Conservation (phyloP, 1,284 basidiomycete genomes). For the Cryptococcus sp. region DNA sequence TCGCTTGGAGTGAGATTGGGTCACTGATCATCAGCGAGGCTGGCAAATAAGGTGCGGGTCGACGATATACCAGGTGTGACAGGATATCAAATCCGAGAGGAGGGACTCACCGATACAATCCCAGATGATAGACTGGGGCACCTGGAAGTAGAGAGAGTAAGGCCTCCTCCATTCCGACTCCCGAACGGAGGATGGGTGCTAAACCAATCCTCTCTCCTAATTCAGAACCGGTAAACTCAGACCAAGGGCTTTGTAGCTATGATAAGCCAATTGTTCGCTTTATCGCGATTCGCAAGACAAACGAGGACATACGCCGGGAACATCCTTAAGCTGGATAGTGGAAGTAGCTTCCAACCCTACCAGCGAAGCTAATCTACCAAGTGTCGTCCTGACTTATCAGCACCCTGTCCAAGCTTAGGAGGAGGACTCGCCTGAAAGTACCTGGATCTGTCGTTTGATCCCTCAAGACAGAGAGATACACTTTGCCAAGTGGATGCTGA, state of each 20-base stretch:
- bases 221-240: slow-evolving; percentile 46
- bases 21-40: slow-evolving; percentile 53
- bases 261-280: too few relatives aligned
- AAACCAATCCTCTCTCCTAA: slow-evolving; percentile 65
- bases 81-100: neutral
- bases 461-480: neutral
- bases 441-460: neutral
- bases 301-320: neutral
- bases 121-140: slow-evolving; percentile 85
- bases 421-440: neutral
- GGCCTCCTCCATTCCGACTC: slow-evolving; percentile 82
- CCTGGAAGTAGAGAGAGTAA: slow-evolving; percentile 62
- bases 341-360: neutral
- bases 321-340: neutral
- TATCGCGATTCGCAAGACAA: neutral
- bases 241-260: slow-evolving; percentile 48
- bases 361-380: neutral
- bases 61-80: neutral
- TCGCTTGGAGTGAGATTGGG: slow-evolving; percentile 82
- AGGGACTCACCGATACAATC: slow-evolving; percentile 60
- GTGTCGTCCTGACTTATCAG: neutral
- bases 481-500: neutral
- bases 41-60: too few relatives aligned
- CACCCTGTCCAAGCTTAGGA: neutral
- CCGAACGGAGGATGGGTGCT: slow-evolving; percentile 86